Evolutionary conservation across 768 basidiomycete genomes (phyloP).

Genomic region (Suillus lakei): DNA sequence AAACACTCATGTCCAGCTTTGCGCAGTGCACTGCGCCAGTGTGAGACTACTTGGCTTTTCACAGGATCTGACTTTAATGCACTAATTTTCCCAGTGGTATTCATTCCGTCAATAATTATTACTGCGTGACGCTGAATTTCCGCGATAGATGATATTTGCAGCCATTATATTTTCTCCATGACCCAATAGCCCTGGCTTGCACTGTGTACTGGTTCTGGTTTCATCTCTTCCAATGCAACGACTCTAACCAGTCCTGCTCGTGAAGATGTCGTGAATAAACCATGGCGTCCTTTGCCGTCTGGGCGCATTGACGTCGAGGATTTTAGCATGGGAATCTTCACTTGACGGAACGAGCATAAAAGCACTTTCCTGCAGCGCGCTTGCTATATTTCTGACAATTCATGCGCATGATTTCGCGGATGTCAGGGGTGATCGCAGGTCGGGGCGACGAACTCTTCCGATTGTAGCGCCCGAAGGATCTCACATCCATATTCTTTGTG

Average conservation of each 20-base stretch:
- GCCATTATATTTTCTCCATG: conserved; percentile 9
- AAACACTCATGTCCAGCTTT: background rate
- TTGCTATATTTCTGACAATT: conserved; percentile 41
- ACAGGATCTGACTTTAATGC: conserved; percentile 41
- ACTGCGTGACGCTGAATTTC: background rate
- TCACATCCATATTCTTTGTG: conserved; percentile 15
- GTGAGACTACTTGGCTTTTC: conserved; percentile 37
- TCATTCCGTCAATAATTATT: background rate
- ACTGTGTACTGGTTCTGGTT: conserved; percentile 35
- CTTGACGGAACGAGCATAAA: conserved; percentile 13
- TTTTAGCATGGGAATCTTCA: background rate
- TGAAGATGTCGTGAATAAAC: conserved; percentile 40
- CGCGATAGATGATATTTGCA: conserved; percentile 18
- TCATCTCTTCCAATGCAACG: conserved; percentile 37
- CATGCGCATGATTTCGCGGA: conserved; percentile 43
- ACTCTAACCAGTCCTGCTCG: conserved; percentile 38
- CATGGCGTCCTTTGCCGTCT: conserved; percentile 44
- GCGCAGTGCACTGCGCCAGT: conserved; percentile 9
- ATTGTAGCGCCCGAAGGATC: conserved; percentile 26
- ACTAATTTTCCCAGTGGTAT: conserved; percentile 40
- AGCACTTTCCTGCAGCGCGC: conserved; percentile 25
- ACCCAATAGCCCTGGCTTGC: background rate
- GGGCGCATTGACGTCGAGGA: conserved; percentile 30
- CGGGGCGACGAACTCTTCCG: conserved; percentile 37
- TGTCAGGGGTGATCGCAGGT: conserved; percentile 32